Evolutionary conservation across 1,284 basidiomycete genomes (phyloP).

Genomic region (Heterobasidion occidentale): DNA sequence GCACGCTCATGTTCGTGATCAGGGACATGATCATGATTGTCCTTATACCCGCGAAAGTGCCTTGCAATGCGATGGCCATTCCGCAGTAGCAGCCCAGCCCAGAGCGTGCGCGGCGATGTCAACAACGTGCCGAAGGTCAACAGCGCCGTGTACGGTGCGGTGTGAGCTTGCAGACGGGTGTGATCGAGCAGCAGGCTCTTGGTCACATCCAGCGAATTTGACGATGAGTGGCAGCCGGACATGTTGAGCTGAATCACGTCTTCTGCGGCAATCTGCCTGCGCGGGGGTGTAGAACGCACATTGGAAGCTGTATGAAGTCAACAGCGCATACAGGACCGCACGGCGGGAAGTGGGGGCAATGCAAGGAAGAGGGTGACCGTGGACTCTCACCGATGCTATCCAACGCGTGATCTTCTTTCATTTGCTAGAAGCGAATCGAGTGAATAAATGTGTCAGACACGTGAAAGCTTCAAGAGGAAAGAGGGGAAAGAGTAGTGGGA

Average conservation of each 20-base stretch:
- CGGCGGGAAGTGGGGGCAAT: too few relatives aligned
- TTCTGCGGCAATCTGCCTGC: conserved; percentile 82
- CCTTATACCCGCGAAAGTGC: not conserved
- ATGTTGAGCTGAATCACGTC: conserved; percentile 92
- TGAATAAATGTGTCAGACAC: not conserved
- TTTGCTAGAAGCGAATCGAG: conserved; percentile 49
- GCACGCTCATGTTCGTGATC: conserved; percentile 21
- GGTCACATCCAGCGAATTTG: conserved; percentile 32
- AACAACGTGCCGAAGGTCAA: conserved; percentile 71
- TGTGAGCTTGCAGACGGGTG: conserved; percentile 72
- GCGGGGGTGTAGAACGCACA: not conserved
- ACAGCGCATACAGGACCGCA: too few relatives aligned
- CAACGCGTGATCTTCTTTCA: conserved; percentile 62
- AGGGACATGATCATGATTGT: conserved; percentile 27
- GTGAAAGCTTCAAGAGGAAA: not conserved
- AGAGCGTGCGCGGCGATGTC: conserved; percentile 68
- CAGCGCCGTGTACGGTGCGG: conserved; percentile 56
- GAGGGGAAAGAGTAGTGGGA: not conserved
- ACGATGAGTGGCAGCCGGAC: conserved; percentile 54
- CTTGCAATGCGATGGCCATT: conserved; percentile 18
- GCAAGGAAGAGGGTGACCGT: conserved; percentile 35
- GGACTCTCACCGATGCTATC: conserved; percentile 73
- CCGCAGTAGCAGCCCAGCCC: conserved; percentile 19
- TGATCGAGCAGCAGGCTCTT: conserved; percentile 64
- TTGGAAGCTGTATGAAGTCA: too few relatives aligned